Conservation (phyloP, 352 stramenopile species). For the Pythium myriotylum region DNA sequence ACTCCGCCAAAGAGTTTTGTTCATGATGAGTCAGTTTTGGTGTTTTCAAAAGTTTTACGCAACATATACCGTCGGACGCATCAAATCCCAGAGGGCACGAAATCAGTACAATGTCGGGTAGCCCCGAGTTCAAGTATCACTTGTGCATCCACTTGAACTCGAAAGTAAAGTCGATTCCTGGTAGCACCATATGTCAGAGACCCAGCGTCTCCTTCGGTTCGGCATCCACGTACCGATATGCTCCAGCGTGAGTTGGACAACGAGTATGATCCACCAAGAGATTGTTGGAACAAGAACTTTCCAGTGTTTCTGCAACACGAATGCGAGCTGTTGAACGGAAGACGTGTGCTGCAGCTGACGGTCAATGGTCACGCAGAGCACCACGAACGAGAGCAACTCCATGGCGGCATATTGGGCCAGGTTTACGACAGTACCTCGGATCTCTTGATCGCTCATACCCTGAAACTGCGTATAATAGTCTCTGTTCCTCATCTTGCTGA, state of each 20-base stretch:
- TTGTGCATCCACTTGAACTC: too few species aligned
- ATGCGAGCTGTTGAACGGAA: conserved; percentile 25
- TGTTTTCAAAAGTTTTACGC: too few species aligned
- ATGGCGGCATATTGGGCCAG: background rate
- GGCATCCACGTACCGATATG: conserved; percentile 8
- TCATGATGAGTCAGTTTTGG: too few species aligned
- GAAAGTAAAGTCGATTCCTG: too few species aligned
- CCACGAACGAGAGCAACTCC: conserved; percentile 7
- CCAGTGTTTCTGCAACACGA: conserved; percentile 36
- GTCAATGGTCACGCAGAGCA: conserved; percentile 4
- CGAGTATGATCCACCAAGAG: conserved; percentile 20
- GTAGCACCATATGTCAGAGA: too few species aligned
- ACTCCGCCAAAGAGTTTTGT: too few species aligned
- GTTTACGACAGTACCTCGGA: background rate
- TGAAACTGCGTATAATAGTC: conserved; percentile 8
- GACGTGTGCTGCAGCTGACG: conserved; percentile 1
- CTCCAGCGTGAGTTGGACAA: conserved; percentile 8
- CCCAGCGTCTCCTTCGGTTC: too few species aligned
- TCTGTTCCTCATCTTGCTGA: conserved; percentile 8
- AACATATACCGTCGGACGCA: too few species aligned
- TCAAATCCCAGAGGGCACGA: too few species aligned
- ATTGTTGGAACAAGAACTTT: conserved; percentile 19
- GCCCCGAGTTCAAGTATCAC: too few species aligned
- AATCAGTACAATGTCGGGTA: too few species aligned
- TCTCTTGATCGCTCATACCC: conserved; percentile 1